Evolutionary conservation across 2,329 filamentous ascomycete genomes (phyloP).

Genomic region (Cladosporium austrohemisphaericum): DNA sequence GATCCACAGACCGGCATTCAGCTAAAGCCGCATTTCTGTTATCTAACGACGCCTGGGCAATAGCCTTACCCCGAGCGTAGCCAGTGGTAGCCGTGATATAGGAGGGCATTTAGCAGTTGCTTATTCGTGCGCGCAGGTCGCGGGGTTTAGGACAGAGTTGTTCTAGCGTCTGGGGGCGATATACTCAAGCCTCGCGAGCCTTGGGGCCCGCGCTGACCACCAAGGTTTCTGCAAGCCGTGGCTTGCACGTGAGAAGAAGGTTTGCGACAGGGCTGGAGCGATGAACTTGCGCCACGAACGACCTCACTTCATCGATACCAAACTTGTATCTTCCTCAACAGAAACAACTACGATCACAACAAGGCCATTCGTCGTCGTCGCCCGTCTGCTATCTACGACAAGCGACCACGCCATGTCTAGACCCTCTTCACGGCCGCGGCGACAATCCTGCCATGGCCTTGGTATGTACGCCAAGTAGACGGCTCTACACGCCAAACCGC

Average conservation of each 20-base stretch:
- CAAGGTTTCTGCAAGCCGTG: neutral
- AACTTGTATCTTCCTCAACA: neutral
- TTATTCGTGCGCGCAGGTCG: neutral
- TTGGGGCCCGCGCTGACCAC: neutral
- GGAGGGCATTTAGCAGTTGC: neutral
- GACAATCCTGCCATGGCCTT: conserved; percentile 5
- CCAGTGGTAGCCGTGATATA: conserved; percentile 9
- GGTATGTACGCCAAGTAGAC: conserved; percentile 12
- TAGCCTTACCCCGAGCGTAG: conserved; percentile 9
- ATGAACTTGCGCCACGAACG: conserved; percentile 1
- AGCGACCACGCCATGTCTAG: neutral
- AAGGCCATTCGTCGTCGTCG: too few relatives aligned
- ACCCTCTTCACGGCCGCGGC: neutral
- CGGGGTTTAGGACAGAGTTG: neutral
- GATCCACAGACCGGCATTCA: neutral
- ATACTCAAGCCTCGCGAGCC: conserved; percentile 10
- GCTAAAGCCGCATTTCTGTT: conserved; percentile 3
- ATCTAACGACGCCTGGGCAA: conserved; percentile 8
- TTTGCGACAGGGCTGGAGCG: neutral
- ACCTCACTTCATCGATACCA: neutral
- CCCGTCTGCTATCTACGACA: neutral
- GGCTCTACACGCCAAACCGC: conserved; percentile 12
- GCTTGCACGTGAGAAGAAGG: neutral
- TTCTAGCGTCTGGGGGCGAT: conserved; percentile 4
- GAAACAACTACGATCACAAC: too few relatives aligned